These are phyloP conservation scores for Blumeria graminis DNA, from an alignment of 2,329 filamentous ascomycete genomes.

Conservation along the genomic window DNA sequence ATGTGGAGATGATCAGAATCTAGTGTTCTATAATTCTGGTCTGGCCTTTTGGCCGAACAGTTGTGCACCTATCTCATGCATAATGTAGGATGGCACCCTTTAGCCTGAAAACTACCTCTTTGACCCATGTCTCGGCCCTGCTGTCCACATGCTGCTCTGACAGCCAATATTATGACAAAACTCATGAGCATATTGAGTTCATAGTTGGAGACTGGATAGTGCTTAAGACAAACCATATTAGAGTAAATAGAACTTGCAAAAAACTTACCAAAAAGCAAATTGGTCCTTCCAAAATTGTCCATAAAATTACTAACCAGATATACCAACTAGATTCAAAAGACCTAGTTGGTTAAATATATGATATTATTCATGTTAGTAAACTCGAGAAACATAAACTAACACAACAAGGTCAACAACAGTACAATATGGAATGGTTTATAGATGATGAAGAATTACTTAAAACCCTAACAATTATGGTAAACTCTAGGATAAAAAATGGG, in stretches of 20 bases:
- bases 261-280: neutral
- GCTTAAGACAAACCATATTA: neutral
- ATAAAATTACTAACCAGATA: neutral
- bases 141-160: too few relatives aligned
- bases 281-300: neutral
- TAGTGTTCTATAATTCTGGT: too few relatives aligned
- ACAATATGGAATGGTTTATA: neutral
- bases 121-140: too few relatives aligned
- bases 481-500: neutral
- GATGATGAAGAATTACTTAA: neutral
- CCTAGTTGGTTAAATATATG: neutral
- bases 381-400: neutral
- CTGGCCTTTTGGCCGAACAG: too few relatives aligned
- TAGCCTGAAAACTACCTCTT: too few relatives aligned
- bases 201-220: neutral
- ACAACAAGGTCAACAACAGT: neutral
- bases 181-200: neutral
- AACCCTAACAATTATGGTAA: neutral
- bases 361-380: too few relatives aligned
- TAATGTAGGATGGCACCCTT: too few relatives aligned
- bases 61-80: too few relatives aligned
- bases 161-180: neutral
- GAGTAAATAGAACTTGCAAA: neutral
- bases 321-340: neutral
- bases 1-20: too few relatives aligned